Conservation (phyloP, 2,329 filamentous ascomycete genomes). For the Aspergillus cejpii region DNA sequence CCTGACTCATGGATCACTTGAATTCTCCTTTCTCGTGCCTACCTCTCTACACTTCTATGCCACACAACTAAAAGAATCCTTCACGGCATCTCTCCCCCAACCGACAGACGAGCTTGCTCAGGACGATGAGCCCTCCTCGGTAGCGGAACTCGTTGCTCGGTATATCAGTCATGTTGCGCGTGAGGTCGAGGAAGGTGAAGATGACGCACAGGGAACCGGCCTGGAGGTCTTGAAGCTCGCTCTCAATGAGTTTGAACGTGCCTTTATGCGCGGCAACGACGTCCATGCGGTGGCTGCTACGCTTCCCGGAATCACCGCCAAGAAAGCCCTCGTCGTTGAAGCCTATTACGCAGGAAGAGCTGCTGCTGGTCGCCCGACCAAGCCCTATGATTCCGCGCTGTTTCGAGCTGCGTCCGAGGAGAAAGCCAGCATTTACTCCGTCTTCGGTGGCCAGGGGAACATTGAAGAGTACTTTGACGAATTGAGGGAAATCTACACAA, state of each 20-base stretch:
- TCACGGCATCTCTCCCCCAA: constrained; percentile 73
- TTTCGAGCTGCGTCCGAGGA: constrained; percentile 80
- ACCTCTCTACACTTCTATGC: constrained; percentile 95
- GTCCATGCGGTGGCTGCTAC: constrained; percentile 82
- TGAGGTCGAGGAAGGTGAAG: constrained; percentile 88
- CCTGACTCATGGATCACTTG: constrained; percentile 86
- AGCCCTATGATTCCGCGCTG: constrained; percentile 87
- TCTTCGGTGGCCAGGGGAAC: constrained; percentile 96
- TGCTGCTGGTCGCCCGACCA: constrained; percentile 76
- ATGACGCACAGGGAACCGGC: constrained; percentile 79
- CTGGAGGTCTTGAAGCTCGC: constrained; percentile 88
- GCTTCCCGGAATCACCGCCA: constrained; percentile 82
- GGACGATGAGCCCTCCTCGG: constrained; percentile 97
- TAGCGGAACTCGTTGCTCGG: constrained; percentile 82
- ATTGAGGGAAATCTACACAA: constrained; percentile 80
- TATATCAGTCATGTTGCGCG: constrained; percentile 86
- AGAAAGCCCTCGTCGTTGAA: constrained; percentile 83
- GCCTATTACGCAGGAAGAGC: constrained; percentile 88
- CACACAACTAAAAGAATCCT: constrained; percentile 85
- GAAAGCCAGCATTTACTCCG: constrained; percentile 78
- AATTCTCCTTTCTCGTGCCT: constrained; percentile 91
- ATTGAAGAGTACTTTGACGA: constrained; percentile 99
- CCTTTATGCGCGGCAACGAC: constrained; percentile 90
- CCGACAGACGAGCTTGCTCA: constrained; percentile 96
- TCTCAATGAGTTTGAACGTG: constrained; percentile 92